Percentiles rank a stretch among this genome's conserved stretches.
Conservation (phyloP, 768 basidiomycete species). For the Ephemerocybe angulata region DNA sequence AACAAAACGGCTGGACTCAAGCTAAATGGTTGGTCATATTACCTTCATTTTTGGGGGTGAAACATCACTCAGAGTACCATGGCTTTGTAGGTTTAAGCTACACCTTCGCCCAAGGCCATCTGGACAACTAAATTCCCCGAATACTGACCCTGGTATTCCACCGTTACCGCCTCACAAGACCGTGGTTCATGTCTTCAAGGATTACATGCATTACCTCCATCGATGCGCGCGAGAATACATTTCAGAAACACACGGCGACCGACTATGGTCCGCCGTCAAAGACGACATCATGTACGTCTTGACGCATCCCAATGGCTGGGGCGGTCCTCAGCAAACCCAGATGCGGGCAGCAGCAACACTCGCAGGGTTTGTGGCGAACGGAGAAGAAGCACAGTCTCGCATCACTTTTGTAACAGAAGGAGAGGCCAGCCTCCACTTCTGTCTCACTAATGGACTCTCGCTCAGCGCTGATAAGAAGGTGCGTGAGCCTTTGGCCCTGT, state of each 20-base stretch:
- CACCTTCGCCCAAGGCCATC: slow-evolving; percentile 27
- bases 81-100: slow-evolving; percentile 21
- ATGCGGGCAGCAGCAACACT: slow-evolving; percentile 49
- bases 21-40: slow-evolving; percentile 8
- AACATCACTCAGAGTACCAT: background rate
- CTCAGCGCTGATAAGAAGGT: slow-evolving; percentile 23
- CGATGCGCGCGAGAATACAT: slow-evolving; percentile 43
- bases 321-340: slow-evolving; percentile 48
- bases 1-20: slow-evolving; percentile 12
- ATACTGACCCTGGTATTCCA: slow-evolving; percentile 21
- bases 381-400: slow-evolving; percentile 31
- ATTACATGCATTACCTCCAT: slow-evolving; percentile 48
- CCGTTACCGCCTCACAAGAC: slow-evolving; percentile 40
- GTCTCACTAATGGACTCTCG: slow-evolving; percentile 43
- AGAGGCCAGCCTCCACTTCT: slow-evolving; percentile 56
- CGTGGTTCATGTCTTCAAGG: slow-evolving; percentile 40
- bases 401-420: slow-evolving; percentile 58
- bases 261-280: slow-evolving; percentile 42
- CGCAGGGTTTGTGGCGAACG: slow-evolving; percentile 46
- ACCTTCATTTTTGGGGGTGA: background rate
- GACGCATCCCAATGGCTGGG: slow-evolving; percentile 63
- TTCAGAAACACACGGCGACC: slow-evolving; percentile 39
- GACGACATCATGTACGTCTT: slow-evolving; percentile 45
- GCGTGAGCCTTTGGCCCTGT: background rate
- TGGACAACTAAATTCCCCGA: background rate